Percentiles rank a stretch among this genome's conserved stretches.
Evolutionary conservation across 306 rosid species (phyloP).

Genomic region (Geum urbanum): DNA sequence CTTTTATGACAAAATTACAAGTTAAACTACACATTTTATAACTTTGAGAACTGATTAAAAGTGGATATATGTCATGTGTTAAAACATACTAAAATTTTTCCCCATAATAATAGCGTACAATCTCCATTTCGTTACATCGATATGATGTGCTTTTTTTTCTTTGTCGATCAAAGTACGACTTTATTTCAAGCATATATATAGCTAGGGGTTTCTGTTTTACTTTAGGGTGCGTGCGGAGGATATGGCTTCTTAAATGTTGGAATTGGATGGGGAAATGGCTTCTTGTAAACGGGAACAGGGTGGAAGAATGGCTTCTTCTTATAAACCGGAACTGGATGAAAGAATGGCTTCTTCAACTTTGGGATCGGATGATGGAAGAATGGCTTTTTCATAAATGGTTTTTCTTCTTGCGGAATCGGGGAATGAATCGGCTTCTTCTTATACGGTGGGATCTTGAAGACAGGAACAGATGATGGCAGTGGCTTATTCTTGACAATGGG

Average conservation of each 20-base stretch:
- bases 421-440: slow-evolving; percentile 1
- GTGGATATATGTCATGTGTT: too few species aligned
- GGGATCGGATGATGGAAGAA: not conserved
- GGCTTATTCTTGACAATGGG: slow-evolving; percentile 5
- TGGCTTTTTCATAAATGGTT: slow-evolving; percentile 14
- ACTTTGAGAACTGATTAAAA: too few species aligned
- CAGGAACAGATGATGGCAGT: not conserved
- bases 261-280: slow-evolving; percentile 3
- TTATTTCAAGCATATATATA: not conserved
- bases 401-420: not conserved
- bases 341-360: slow-evolving; percentile 16
- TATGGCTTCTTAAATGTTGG: slow-evolving; percentile 19
- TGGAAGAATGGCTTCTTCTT: slow-evolving; percentile 3
- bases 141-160: too few species aligned
- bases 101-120: too few species aligned
- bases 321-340: slow-evolving; percentile 11
- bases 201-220: too few species aligned
- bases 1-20: too few species aligned
- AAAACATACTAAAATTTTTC: too few species aligned
- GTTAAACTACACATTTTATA: too few species aligned
- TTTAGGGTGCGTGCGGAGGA: slow-evolving; percentile 9
- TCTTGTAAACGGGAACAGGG: slow-evolving; percentile 21
- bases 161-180: not conserved
- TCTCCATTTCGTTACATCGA: too few species aligned
- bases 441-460: slow-evolving; percentile 1